Evolutionary conservation across 2,329 filamentous ascomycete genomes (phyloP), one percentile per base, ranked within the genome.

Genomic region (Neopestalotiopsis rosae): DNA sequence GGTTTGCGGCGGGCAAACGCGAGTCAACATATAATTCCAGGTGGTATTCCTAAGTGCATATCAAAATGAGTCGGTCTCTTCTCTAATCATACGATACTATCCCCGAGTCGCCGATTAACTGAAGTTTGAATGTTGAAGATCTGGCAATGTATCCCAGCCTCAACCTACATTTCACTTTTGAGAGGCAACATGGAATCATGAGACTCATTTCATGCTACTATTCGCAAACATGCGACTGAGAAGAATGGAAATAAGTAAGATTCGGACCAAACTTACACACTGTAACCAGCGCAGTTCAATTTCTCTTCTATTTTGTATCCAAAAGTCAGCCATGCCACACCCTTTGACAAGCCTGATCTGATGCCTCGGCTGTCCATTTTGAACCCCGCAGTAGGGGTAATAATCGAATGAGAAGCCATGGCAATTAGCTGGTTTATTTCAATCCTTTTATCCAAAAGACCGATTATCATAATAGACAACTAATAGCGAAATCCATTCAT

Each of bases 311-410:
- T 9, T 14, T 59, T 6, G 10, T 10, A 32, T 17, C 56, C 5
- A 20, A 28, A 14, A 30, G 3, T 17, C 17, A 30, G 30, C 14
- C 13, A 10, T 20, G 5, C 4, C 10, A 5, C 7, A 32, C 17
- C 57, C 13, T 28, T 12, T 59, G 10, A 59, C 57, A 32, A 20
- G 17, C 20, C 57, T 30, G 57, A 30, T 30, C 30, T 59, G 57
- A 64, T 65, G 49, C 63, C 63, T 66, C 63, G 63, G 63, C 45
- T 32, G 40, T 17, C n/a, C 20, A 6, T 28, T 28, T 5, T 9
- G 30, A 52, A 56, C 63, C 63, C 63, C 62, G 62, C 62, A 65
- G 24, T 32, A 65, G 62, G 62, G 62, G 62, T 32, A 20, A 40
- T 5, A 7, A 65, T 13, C 38, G 14, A 40, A 6, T 20, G 38